phyloP scores from a whole-genome alignment of 805 yeast genomes.

The Cephaloascus albidus region DNA sequence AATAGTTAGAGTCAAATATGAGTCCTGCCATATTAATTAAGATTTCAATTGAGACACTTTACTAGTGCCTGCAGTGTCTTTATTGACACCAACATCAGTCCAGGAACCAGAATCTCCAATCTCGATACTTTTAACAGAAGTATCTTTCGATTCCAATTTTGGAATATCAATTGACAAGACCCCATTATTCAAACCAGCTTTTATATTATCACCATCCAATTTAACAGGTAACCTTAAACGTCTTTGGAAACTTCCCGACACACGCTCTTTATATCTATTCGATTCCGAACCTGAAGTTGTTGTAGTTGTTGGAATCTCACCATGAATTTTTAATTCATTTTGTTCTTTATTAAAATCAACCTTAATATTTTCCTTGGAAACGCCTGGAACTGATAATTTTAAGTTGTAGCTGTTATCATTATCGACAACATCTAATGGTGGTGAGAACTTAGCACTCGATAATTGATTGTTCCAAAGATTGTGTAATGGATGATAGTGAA shows the following conservation, averaged over 20 bases:
- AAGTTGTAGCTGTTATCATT: slow-evolving; percentile 29
- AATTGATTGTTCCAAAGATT: no score
- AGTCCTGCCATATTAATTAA: no score
- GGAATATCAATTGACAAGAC: slow-evolving; percentile 32
- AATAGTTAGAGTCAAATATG: no score
- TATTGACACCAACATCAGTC: no score
- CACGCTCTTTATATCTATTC: slow-evolving; percentile 21
- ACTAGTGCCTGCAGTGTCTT: no score
- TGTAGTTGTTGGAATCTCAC: slow-evolving; percentile 25
- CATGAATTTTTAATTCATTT: slow-evolving; percentile 31
- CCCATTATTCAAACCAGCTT: slow-evolving; percentile 37
- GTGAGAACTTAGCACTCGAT: no score
- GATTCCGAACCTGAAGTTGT: slow-evolving; percentile 10
- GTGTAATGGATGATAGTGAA: no score
- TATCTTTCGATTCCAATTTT: slow-evolving; percentile 18
- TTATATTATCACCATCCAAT: slow-evolving; percentile 32
- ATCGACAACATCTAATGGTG: slow-evolving; percentile 39
- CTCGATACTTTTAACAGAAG: no score
- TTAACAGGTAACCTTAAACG: slow-evolving; percentile 30
- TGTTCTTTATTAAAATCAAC: slow-evolving; percentile 37
- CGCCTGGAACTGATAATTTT: slow-evolving; percentile 39
- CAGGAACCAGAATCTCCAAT: no score
- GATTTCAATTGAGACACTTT: no score
- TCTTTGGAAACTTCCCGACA: slow-evolving; percentile 31
- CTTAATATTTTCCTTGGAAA: slow-evolving; percentile 29